phyloP scores from a whole-genome alignment of 1,284 basidiomycete species.

The Neolentinus lepideus region DNA sequence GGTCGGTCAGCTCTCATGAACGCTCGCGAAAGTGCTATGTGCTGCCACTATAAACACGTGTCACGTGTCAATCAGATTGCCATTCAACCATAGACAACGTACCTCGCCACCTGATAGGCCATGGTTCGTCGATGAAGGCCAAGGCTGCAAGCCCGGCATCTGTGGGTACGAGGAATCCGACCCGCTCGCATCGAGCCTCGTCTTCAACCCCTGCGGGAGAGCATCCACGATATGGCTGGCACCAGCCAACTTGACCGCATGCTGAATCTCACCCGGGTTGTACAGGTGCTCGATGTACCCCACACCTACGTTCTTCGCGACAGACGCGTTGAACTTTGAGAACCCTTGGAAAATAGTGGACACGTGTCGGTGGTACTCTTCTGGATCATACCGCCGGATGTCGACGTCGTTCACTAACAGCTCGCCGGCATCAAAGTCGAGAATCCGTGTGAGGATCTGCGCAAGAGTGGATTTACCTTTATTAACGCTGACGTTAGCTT shows the following conservation, averaged over 20 bases:
- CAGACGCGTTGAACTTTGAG: slow-evolving; percentile 65
- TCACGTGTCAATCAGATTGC: background rate
- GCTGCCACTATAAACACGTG: slow-evolving; percentile 60
- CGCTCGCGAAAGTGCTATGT: slow-evolving; percentile 74
- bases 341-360: slow-evolving; percentile 82
- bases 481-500: background rate
- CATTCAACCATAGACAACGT: slow-evolving; percentile 17
- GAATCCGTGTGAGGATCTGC: slow-evolving; percentile 68
- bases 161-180: slow-evolving; percentile 39
- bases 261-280: slow-evolving; percentile 42
- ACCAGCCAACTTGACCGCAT: slow-evolving; percentile 59
- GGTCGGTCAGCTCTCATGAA: slow-evolving; percentile 74
- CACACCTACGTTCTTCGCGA: slow-evolving; percentile 73
- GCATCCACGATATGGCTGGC: slow-evolving; percentile 54
- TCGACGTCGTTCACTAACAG: slow-evolving; percentile 63
- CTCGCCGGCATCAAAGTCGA: slow-evolving; percentile 62
- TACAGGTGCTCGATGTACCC: slow-evolving; percentile 57
- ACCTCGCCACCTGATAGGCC: slow-evolving; percentile 77
- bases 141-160: slow-evolving; percentile 9
- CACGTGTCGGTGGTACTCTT: slow-evolving; percentile 63
- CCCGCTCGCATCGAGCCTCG: slow-evolving; percentile 53
- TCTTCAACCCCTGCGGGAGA: slow-evolving; percentile 61
- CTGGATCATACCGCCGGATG: slow-evolving; percentile 53
- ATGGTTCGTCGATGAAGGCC: slow-evolving; percentile 28
- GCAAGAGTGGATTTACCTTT: slow-evolving; percentile 78